phyloP scores from a whole-genome alignment of 768 basidiomycete species.

The Candolleomyces efflorescens region DNA sequence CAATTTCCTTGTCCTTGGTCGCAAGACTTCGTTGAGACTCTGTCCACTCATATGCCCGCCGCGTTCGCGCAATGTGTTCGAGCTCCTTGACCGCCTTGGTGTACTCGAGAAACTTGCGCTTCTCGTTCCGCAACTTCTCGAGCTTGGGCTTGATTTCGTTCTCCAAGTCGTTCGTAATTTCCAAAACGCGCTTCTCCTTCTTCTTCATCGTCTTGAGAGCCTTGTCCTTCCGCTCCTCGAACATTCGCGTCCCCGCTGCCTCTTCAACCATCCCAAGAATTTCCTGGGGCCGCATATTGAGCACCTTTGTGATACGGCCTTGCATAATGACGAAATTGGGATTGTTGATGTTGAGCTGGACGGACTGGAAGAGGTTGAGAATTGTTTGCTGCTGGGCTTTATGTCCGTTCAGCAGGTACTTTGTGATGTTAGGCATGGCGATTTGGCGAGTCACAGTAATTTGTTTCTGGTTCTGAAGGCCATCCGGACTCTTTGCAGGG shows the following conservation, averaged over 20 bases:
- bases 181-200: constrained; percentile 94
- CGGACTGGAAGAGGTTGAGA: constrained; percentile 91
- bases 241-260: constrained; percentile 98
- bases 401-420: constrained; percentile 95
- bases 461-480: constrained; percentile 74
- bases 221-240: constrained; percentile 97
- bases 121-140: constrained; percentile 85
- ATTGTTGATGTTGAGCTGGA: constrained; percentile 99
- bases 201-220: constrained; percentile 94
- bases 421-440: constrained; percentile 87
- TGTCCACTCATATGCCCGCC: constrained; percentile 89
- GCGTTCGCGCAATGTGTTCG: constrained; percentile 74
- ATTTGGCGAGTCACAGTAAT: constrained; percentile 99
- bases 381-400: constrained; percentile 81
- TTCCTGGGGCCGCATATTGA: constrained; percentile 98
- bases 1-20: constrained; percentile 47
- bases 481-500: constrained; percentile 74
- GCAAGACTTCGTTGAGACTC: constrained; percentile 59
- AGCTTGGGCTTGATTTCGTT: constrained; percentile 96
- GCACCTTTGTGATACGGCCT: constrained; percentile 96
- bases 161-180: constrained; percentile 70
- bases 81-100: constrained; percentile 88
- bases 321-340: constrained; percentile 99
- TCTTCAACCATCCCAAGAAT: constrained; percentile 99
- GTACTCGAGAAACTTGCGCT: constrained; percentile 82